phyloP scores from a whole-genome alignment of 768 basidiomycete species.

The Strobilomyces confusus region DNA sequence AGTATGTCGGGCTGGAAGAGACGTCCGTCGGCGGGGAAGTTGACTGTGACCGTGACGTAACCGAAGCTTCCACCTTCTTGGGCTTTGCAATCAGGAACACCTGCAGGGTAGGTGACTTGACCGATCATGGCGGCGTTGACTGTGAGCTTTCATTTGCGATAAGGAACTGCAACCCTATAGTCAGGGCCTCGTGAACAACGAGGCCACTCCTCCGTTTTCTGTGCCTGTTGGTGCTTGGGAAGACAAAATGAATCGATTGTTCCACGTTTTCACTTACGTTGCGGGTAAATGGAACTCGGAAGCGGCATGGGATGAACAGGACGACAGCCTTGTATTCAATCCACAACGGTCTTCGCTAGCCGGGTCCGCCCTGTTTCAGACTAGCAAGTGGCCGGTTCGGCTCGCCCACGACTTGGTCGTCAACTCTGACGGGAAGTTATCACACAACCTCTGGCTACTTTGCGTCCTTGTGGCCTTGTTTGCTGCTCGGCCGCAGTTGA shows the following conservation, averaged over 20 bases:
- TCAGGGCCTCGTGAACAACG: slow-evolving; percentile 19
- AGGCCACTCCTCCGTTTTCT: slow-evolving; percentile 3
- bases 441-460: slow-evolving; percentile 47
- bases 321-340: slow-evolving; percentile 26
- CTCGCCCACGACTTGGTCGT: slow-evolving; percentile 32
- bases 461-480: slow-evolving; percentile 32
- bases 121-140: slow-evolving; percentile 24
- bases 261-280: slow-evolving; percentile 19
- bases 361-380: slow-evolving; percentile 12
- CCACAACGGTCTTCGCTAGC: slow-evolving; percentile 18
- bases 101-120: slow-evolving; percentile 20
- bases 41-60: slow-evolving; percentile 22
- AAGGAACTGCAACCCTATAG: slow-evolving; percentile 14
- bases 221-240: slow-evolving; percentile 12
- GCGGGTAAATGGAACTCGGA: slow-evolving; percentile 22
- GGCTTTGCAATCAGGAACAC: slow-evolving; percentile 23
- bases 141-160: slow-evolving; percentile 16
- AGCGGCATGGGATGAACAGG: slow-evolving; percentile 23
- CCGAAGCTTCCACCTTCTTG: slow-evolving; percentile 3
- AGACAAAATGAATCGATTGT: slow-evolving; percentile 11
- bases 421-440: slow-evolving; percentile 50
- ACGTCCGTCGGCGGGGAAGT: slow-evolving; percentile 1
- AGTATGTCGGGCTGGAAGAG: slow-evolving; percentile 8
- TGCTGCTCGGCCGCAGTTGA: slow-evolving; percentile 9
- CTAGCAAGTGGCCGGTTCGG: slow-evolving; percentile 10